A percentile compares a stretch with the other conserved stretches of the same genome.
Evolutionary conservation across 176 grass and related monocot genomes (phyloP).

Genomic region (Otatea glauca): DNA sequence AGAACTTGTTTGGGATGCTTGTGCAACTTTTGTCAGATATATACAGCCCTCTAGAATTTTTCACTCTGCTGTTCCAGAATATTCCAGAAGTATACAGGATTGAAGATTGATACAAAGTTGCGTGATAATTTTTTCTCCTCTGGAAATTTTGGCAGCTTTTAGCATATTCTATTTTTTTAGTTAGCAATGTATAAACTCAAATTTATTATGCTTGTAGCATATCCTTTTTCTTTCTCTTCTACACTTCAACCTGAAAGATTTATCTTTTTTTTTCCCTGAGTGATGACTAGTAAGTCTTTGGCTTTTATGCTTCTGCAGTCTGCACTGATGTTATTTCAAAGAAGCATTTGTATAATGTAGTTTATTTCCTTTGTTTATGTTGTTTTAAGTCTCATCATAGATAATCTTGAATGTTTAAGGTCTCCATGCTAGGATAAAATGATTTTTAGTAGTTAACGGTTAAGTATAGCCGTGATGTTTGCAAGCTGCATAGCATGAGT

Average conservation of each 20-base stretch:
- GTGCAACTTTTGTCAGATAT: neutral
- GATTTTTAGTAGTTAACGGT: neutral
- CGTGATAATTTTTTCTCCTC: neutral
- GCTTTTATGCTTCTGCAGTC: conserved; percentile 18
- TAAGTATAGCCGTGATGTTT: neutral
- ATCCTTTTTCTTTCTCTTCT: conserved; percentile 2
- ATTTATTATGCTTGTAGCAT: neutral
- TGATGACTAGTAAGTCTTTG: conserved; percentile 2
- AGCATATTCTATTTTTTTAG: conserved; percentile 5
- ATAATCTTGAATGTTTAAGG: conserved; percentile 9
- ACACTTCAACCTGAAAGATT: neutral
- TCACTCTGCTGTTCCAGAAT: conserved; percentile 11
- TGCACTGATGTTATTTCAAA: conserved; percentile 25
- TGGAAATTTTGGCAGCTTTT: conserved; percentile 10
- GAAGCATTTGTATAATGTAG: conserved; percentile 18
- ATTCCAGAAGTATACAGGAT: neutral
- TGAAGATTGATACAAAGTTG: neutral
- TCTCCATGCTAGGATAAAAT: neutral
- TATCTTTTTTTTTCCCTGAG: neutral
- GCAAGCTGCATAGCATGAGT: conserved; percentile 23
- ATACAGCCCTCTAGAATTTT: conserved; percentile 2
- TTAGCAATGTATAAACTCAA: neutral
- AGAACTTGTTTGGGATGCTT: conserved; percentile 14
- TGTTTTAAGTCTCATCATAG: conserved; percentile 5
- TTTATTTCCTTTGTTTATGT: conserved; percentile 11